A percentile compares a stretch with the other conserved stretches of the same genome.
Evolutionary conservation across 1,284 basidiomycete genomes (phyloP).

Genomic region (Heterobasidion irregulare): DNA sequence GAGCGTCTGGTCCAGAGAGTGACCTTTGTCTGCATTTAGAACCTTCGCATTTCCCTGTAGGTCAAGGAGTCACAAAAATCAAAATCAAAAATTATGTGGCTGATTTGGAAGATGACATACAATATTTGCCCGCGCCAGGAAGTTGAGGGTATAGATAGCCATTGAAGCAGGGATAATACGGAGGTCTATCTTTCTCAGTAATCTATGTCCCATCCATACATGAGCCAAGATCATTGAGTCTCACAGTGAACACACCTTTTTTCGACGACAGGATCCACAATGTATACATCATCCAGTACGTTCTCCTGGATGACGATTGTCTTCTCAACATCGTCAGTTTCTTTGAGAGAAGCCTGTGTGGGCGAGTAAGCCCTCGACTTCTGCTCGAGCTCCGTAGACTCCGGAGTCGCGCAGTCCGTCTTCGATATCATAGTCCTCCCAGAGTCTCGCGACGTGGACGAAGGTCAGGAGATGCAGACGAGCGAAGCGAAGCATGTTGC

Average conservation of each 20-base stretch:
- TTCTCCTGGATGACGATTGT: neutral
- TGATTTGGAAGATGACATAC: slow-evolving; percentile 12
- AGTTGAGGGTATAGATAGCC: slow-evolving; percentile 28
- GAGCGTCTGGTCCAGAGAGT: slow-evolving; percentile 23
- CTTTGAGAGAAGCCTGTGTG: neutral
- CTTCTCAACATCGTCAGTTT: neutral
- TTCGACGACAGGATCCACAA: slow-evolving; percentile 13
- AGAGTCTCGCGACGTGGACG: no score
- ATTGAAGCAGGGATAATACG: slow-evolving; percentile 19
- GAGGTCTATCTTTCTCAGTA: slow-evolving; percentile 16
- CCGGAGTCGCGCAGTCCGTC: no score
- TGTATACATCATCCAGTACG: neutral
- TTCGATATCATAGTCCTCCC: no score
- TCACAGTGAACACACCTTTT: slow-evolving; percentile 6
- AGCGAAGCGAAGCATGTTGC: neutral
- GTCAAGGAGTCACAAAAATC: neutral
- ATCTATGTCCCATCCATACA: neutral
- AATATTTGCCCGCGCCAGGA: slow-evolving; percentile 29
- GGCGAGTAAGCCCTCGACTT: neutral
- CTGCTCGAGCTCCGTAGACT: neutral
- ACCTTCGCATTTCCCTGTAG: slow-evolving; percentile 27
- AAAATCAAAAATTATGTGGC: neutral
- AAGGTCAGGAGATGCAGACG: no score
- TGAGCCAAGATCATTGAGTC: neutral
- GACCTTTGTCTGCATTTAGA: slow-evolving; percentile 23